These are phyloP conservation scores for Talaromyces funiculosus DNA, from an alignment of 2,329 filamentous ascomycete species.

Conservation along the genomic window DNA sequence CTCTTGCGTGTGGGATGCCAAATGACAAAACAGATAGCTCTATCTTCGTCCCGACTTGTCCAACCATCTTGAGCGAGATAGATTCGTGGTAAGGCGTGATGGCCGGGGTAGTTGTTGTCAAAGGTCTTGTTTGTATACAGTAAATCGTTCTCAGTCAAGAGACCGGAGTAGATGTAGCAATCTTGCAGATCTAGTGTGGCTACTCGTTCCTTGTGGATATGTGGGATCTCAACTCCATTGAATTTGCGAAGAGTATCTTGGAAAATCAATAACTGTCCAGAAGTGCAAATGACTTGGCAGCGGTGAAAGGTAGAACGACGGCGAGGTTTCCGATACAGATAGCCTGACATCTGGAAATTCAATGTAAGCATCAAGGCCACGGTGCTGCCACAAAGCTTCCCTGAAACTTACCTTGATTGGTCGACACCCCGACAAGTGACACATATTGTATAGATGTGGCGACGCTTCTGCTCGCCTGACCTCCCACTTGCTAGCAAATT, in stretches of 20 bases:
- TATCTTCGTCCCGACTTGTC: constrained; percentile 59
- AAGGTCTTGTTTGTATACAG: constrained; percentile 61
- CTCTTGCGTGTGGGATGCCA: constrained; percentile 57
- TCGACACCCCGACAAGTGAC: constrained; percentile 58
- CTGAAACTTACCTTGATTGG: constrained; percentile 45
- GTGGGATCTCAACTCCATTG: constrained; percentile 51
- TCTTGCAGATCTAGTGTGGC: constrained; percentile 55
- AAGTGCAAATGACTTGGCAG: constrained; percentile 55
- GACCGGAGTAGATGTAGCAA: constrained; percentile 61
- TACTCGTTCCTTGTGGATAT: constrained; percentile 59
- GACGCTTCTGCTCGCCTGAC: constrained; percentile 59
- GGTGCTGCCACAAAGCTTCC: neutral
- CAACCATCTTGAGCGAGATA: constrained; percentile 55
- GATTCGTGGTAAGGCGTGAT: constrained; percentile 54
- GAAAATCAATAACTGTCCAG: constrained; percentile 59
- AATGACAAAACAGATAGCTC: constrained; percentile 62
- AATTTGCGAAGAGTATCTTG: constrained; percentile 52
- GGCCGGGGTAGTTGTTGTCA: constrained; percentile 56
- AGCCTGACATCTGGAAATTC: constrained; percentile 48
- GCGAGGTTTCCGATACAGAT: constrained; percentile 59
- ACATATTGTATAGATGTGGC: constrained; percentile 62
- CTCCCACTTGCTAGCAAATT: constrained; percentile 64
- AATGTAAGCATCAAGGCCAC: neutral
- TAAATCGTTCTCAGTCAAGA: constrained; percentile 57
- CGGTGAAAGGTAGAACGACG: constrained; percentile 57